Evolutionary conservation across 2,329 filamentous ascomycete genomes (phyloP), one percentile per base, ranked within the genome.

Genomic region (Elsinoe ampelina): DNA sequence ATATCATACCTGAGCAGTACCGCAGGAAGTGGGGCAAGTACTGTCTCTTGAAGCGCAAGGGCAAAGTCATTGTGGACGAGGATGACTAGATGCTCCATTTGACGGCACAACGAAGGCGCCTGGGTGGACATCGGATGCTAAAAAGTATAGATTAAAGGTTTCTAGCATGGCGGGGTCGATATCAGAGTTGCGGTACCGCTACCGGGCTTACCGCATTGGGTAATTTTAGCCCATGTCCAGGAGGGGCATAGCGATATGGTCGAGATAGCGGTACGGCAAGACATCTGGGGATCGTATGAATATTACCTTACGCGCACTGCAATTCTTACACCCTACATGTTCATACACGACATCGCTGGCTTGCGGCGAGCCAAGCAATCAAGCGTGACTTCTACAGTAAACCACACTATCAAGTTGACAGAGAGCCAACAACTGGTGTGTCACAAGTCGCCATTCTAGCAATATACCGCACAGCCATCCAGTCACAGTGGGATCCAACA

Each of bases 1-100:
- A 78, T 0, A 72, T 89, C 38, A 73, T 95, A 12, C 90, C 91
- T 0, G 77, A 82, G 41, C 78, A 77, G 58, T 84, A 83, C 61
- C 81, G 78, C 63, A 81, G 92, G 58, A 84, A 82, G 70, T 97
- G 91, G 89, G 93, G 90, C 15, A 78, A 83, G 55, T 95, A 97
- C 70, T 98, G 93, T 70, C 75, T 98, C 54, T 72, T 97, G 61
- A 56, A 56, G 42, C 39, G 48, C 11, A 52, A 52, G 34, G 34
- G 19, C 32, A 39, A 22, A 11, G 35, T 39, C 4, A 52, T 52
- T 12, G 48, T 52, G 34, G 48, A 52, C 19, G 32, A 38, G 34
- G 48, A 52, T 34, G 12, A 39, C 11, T 12, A 52, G 19, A 15
- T 19, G n/a, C 4, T 7, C 4, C 10, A 12, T 12, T 2, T 26